Evolutionary conservation across 2,329 filamentous ascomycete species (phyloP), one percentile per base, ranked within the genome.

Genomic region (Raffaelea arxii): DNA sequence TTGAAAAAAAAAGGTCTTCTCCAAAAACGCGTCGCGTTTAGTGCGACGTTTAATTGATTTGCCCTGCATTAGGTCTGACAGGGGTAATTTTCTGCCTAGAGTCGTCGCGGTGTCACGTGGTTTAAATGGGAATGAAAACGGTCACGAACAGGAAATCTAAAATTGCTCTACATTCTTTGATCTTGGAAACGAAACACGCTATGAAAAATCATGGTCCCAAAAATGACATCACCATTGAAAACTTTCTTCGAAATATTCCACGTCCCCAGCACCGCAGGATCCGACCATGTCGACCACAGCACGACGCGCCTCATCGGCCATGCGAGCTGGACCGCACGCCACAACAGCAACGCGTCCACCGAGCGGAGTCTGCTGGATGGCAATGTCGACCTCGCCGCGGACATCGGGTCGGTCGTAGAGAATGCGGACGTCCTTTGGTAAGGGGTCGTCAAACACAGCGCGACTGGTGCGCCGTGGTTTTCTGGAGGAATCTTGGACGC

Each of bases 331-430:
- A 0, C 53, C 53, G 21, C 53, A 54, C 18, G 52, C 52, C 3
- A 55, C 43, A 14, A 55, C 50, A 11, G 52, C 53, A 16, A 55
- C 43, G 1, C 48, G 46, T n/a, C 46, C 27, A 18, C 38, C 35
- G 12, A n/a, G 49, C 0, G 53, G 54, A 1, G 54, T 48, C 4
- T 52, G 53, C 2, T 54, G 57, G 0, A 61, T 55, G 1, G 55
- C 53, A 4, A 25, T 25, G 16, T 49, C 48, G 6, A 71, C 57
- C 23, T 67, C 59, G 10, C 49, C 54, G 1, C 53, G 47, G 10
- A 54, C 45, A 25, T 54, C 53, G 4, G 53, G 53, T 3, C 53
- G 46, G 35, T 25, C 48, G 24, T 50, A 40, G 7, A 55, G 38
- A 19, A 61, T 21, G 6, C 50, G 46, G 3, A 59, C 56, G 9